These are phyloP conservation scores for Salvia splendens DNA, from an alignment of 257 asterid species.

Conservation along the genomic window DNA sequence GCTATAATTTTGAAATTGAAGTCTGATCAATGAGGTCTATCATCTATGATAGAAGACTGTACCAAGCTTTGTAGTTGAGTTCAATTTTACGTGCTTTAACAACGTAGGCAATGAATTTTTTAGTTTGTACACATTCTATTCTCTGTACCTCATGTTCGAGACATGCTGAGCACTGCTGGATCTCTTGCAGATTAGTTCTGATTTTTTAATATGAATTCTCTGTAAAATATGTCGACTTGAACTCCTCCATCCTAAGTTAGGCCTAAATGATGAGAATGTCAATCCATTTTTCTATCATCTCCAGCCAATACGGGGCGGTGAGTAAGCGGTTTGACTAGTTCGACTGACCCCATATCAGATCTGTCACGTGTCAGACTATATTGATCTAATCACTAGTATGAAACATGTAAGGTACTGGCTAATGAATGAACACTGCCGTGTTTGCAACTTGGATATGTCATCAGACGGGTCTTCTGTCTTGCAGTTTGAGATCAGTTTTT, in stretches of 20 bases:
- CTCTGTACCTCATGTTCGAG: background rate
- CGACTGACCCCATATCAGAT: background rate
- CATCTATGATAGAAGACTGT: conserved; percentile 17
- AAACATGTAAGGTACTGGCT: background rate
- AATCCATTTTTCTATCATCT: conserved; percentile 4
- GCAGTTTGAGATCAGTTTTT: background rate
- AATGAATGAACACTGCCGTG: background rate
- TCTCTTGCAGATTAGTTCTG: background rate
- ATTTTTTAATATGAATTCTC: conserved; percentile 16
- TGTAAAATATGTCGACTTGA: conserved; percentile 5
- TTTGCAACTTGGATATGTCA: background rate
- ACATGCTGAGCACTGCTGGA: background rate
- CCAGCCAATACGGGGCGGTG: too few relatives aligned
- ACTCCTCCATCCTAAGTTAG: conserved; percentile 7
- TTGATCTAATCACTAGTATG: background rate
- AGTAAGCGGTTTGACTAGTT: too few relatives aligned
- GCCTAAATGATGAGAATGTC: conserved; percentile 12
- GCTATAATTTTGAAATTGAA: conserved; percentile 1
- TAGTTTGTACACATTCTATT: background rate
- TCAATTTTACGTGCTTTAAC: conserved; percentile 15
- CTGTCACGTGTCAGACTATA: background rate
- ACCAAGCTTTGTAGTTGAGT: background rate
- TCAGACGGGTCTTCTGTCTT: background rate
- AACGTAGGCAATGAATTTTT: conserved; percentile 12
- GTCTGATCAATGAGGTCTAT: background rate